phyloP scores from a whole-genome alignment of 2,329 filamentous ascomycete species.

The Aspergillus sp. region DNA sequence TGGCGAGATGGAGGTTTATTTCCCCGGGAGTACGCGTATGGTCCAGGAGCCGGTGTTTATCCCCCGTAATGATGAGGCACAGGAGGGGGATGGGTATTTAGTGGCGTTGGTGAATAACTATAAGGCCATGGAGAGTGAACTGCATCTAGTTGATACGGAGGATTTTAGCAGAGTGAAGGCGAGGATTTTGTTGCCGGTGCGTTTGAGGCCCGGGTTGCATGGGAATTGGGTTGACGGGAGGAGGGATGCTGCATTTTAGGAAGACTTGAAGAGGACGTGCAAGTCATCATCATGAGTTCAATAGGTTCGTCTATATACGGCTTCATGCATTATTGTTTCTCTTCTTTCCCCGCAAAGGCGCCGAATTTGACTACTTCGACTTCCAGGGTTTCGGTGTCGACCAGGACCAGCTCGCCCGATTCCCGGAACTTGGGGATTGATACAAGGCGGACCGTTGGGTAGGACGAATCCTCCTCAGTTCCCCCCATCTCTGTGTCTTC shows the following conservation, averaged over 20 bases:
- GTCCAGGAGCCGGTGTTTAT: slow-evolving; percentile 28
- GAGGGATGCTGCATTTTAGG: neutral
- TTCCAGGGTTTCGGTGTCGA: slow-evolving; percentile 84
- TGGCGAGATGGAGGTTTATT: slow-evolving; percentile 44
- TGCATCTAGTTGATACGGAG: slow-evolving; percentile 20
- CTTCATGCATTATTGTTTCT: slow-evolving; percentile 26
- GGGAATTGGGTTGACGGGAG: slow-evolving; percentile 22
- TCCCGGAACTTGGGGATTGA: slow-evolving; percentile 78
- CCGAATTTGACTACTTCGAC: slow-evolving; percentile 67
- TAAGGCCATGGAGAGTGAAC: slow-evolving; percentile 21
- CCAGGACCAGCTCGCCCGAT: slow-evolving; percentile 75
- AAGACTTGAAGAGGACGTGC: too few relatives aligned
- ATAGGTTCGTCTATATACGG: slow-evolving; percentile 10
- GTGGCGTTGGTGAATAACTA: slow-evolving; percentile 26
- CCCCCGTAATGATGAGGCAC: slow-evolving; percentile 7
- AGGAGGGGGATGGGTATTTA: slow-evolving; percentile 25
- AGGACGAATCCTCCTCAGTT: slow-evolving; percentile 50
- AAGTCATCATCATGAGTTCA: slow-evolving; percentile 1
- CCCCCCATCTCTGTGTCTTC: slow-evolving; percentile 35
- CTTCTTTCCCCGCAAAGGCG: slow-evolving; percentile 37
- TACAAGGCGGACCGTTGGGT: slow-evolving; percentile 74
- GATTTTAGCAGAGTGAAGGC: slow-evolving; percentile 14
- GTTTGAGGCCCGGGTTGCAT: slow-evolving; percentile 21
- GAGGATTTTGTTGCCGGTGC: slow-evolving; percentile 16
- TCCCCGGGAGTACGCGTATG: slow-evolving; percentile 42